Evolutionary conservation across 805 yeast species (phyloP), one percentile per base, ranked within the genome.

Genomic region (Saturnispora quitensis): DNA sequence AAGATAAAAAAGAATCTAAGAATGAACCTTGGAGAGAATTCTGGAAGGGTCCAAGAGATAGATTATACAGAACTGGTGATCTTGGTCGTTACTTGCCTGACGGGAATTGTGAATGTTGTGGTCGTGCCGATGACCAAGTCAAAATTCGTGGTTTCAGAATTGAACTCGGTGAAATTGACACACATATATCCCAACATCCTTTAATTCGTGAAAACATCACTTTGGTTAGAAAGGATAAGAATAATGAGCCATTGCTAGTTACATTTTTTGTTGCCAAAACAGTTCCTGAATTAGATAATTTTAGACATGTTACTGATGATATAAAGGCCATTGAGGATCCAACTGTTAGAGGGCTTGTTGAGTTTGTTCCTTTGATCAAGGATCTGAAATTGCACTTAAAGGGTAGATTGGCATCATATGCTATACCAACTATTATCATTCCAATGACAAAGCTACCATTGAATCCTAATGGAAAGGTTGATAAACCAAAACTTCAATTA

Each of bases 51-150:
- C 96, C 97, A 60, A 80, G 99, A 64, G 99, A 95, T 68, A 79
- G 99, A 63, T 71, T 95, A 53, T 93, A 93, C 74, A 78, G 98
- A 70, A 91, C 98, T 43, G 99, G 99, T 59, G 99, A 93, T 69
- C 75, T 93, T 58, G 99, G 99, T 50, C 81, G 99, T 60, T 93
- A 95, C 66, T 73, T 90, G 53, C 97, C 98, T 6, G 97, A 90
- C 64, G 99, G 99, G 52, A 88, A 93, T 71, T 89, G 93, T 60
- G 99, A 93, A 73, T 91, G 97, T 68, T 86, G 95, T 66, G 99
- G 99, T 54, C 81, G 99, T 67, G 99, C 99, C 27, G 99, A 93
- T 71, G 98, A 91, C 66, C 99, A 93, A 69, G 97, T 93, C 55
- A 93, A 93, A 69, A 93, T 93, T 59, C 82, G 99, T 72, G 99